A percentile compares a stretch with the other conserved stretches of the same genome.
Conservation (phyloP, 305 asterid genomes). For the Fraxinus dipetala region DNA sequence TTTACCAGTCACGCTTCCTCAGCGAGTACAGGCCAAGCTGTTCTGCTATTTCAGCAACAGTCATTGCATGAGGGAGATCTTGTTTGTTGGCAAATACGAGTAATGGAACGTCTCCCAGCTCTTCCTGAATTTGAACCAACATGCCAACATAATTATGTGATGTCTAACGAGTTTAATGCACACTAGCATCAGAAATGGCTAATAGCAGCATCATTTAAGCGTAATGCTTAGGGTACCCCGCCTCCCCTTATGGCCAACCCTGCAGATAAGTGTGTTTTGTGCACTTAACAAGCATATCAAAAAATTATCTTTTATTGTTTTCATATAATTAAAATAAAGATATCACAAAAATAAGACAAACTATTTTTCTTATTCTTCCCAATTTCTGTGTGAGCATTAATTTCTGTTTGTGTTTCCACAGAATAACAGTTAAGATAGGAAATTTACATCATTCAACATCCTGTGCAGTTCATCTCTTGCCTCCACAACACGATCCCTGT, state of each 20-base stretch:
- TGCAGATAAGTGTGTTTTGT: too few species aligned
- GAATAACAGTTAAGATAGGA: neutral
- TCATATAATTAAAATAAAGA: too few species aligned
- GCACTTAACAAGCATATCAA: too few species aligned
- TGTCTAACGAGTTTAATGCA: neutral
- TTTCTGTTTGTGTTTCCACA: neutral
- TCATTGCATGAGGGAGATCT: constrained; percentile 56
- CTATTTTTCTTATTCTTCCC: neutral
- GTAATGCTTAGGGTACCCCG: neutral
- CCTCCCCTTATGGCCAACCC: neutral
- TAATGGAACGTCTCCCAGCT: constrained; percentile 42
- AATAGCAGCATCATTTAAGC: neutral
- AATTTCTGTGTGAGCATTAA: too few species aligned
- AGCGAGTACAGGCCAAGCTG: constrained; percentile 53
- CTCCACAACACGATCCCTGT: constrained; percentile 34
- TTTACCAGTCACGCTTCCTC: constrained; percentile 49
- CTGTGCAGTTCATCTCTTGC: constrained; percentile 34
- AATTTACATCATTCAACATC: constrained; percentile 34
- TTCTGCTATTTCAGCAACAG: constrained; percentile 50
- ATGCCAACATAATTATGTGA: too few species aligned
- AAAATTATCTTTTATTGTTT: too few species aligned
- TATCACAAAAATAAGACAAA: too few species aligned
- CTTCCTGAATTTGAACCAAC: constrained; percentile 31
- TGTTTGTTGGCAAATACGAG: constrained; percentile 56
- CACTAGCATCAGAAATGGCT: neutral